Base-by-base conservation (phyloP, 495 filamentous ascomycete species). In the Lineolata rhizophorae region DNA sequence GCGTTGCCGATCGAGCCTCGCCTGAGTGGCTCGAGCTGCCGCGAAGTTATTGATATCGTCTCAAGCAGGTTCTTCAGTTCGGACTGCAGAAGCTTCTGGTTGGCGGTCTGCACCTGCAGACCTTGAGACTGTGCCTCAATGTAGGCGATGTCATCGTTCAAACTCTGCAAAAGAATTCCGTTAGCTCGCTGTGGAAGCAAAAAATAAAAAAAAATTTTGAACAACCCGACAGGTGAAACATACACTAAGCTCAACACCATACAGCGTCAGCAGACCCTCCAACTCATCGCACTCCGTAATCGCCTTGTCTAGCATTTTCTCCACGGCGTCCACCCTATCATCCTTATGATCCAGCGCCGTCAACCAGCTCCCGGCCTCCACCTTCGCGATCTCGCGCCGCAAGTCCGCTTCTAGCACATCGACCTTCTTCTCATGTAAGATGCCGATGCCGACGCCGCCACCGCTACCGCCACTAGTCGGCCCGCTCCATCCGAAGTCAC, bases 81-180 rank as follows among this genome's bases (percentile, higher is more conserved):
- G 28, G 68, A 78, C 46, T 83, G 80, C 17, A 97, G 64, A 20
- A 91, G 66, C 53, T 90, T 92, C 52, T 97, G 90, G 45, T 97
- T 97, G 14, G 90, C 83, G 13, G 85, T 81, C 50, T 94, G 85
- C 13, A 97, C 83, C 45, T 95, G 90, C 15, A 97, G 53, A 54
- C 87, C 90, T 54, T 95, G 84, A 3, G 79, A 82, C 48, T 95
- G 87, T 5, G 90, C 80, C 56, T 97, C 87, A 31, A 97, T 94
- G 46, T 85, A 94, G 4, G 83, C 70, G 27, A 97, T 82, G 52
- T 97, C 87, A 20, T 94, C 84, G 34, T 84, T 79, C 2, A 97
- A 61, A 28, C 81, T 95, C 79, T 92, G 36, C 12, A 18, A 58
- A 36, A 4, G 20, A n/a, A 15, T 13, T 9, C 10, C 14, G 2